Conservation (phyloP, 75 land plant species). For the Ceratopteris richardii region DNA sequence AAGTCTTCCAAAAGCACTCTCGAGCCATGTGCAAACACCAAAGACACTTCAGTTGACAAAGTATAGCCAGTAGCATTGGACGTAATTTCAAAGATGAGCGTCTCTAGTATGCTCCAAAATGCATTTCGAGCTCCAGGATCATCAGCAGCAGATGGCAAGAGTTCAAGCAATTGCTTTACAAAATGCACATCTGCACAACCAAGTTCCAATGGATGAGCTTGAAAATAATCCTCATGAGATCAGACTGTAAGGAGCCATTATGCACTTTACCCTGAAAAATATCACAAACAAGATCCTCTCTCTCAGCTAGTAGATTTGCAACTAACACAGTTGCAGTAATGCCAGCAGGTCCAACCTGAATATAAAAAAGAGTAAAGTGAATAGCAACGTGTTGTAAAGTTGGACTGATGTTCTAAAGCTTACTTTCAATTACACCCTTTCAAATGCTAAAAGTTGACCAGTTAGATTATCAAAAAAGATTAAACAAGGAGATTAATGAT, state of each 20-base stretch:
- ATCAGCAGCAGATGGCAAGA: slow-evolving; percentile 25
- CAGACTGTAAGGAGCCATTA: no score
- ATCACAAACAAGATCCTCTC: slow-evolving; percentile 19
- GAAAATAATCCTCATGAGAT: no score
- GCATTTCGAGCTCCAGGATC: slow-evolving; percentile 42
- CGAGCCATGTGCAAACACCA: slow-evolving; percentile 16
- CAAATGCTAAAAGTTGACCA: no score
- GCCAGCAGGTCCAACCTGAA: slow-evolving; percentile 35
- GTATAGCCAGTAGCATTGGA: background rate
- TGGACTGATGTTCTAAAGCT: no score
- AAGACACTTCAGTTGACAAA: slow-evolving; percentile 8
- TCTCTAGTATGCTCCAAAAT: slow-evolving; percentile 32
- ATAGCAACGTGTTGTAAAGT: no score
- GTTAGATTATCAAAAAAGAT: no score
- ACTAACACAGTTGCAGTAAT: slow-evolving; percentile 36
- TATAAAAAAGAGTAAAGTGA: background rate
- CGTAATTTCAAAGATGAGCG: slow-evolving; percentile 10
- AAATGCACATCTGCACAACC: slow-evolving; percentile 24
- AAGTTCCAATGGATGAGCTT: no score
- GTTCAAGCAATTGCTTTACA: slow-evolving; percentile 21
- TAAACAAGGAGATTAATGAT: background rate
- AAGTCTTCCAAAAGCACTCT: slow-evolving; percentile 26
- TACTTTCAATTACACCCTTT: no score
- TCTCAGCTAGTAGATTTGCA: slow-evolving; percentile 36
- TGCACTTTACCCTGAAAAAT: slow-evolving; percentile 26